Evolutionary conservation across 805 yeast species (phyloP).

Genomic region (Blastobotrys mokoenaii): DNA sequence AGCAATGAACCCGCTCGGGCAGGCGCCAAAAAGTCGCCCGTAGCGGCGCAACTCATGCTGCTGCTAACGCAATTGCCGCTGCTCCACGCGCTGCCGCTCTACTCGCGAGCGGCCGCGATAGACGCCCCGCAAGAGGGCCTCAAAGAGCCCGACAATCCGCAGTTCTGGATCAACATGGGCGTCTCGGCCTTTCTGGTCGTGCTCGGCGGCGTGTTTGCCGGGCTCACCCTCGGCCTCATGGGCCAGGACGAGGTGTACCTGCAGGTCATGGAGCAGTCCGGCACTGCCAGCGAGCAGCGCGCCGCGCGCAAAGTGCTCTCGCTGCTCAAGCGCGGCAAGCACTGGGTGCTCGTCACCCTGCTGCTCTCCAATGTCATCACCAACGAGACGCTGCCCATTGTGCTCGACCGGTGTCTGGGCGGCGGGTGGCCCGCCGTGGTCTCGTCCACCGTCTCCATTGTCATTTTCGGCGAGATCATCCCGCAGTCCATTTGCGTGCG

Average conservation of each 20-base stretch:
- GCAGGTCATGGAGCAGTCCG: conserved; percentile 83
- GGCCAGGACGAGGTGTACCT: conserved; percentile 95
- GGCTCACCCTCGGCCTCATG: conserved; percentile 87
- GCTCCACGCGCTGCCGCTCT: not conserved
- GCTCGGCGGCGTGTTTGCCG: conserved; percentile 34
- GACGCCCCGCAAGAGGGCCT: not conserved
- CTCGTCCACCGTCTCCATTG: conserved; percentile 85
- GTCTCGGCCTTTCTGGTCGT: conserved; percentile 28
- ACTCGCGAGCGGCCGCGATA: not conserved
- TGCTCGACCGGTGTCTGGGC: conserved; percentile 83
- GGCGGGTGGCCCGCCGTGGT: conserved; percentile 98
- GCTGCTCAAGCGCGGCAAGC: conserved; percentile 77
- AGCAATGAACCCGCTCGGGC: not conserved
- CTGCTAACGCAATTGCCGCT: not conserved
- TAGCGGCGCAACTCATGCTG: not conserved
- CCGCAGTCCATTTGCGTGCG: conserved; percentile 93
- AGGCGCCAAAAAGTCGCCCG: not conserved
- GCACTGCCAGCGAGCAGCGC: conserved; percentile 52
- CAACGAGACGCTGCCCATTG: conserved; percentile 90
- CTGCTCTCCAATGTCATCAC: conserved; percentile 82
- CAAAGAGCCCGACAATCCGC: conserved; percentile 8
- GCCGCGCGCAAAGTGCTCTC: conserved; percentile 65
- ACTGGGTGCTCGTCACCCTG: conserved; percentile 90
- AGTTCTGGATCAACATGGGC: conserved; percentile 25
- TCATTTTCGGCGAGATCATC: conserved; percentile 90